Evolutionary conservation across 768 basidiomycete species (phyloP), one percentile per base, ranked within the genome.

Genomic region (Tulasnella sp.): DNA sequence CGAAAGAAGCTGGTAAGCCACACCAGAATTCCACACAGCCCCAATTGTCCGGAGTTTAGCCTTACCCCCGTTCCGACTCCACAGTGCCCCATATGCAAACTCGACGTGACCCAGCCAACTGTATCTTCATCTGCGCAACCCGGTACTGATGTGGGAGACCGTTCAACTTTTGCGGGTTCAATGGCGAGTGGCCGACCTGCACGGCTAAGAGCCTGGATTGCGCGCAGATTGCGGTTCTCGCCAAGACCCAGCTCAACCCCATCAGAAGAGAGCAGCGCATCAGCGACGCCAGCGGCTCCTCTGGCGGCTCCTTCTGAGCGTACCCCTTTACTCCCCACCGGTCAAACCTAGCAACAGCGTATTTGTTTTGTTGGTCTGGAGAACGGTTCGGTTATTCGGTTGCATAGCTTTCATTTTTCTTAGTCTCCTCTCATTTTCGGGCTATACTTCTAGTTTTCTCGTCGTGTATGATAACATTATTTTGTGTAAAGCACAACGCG

Each of bases 81-180:
- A 46, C 81, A 97, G 96, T 98, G 96, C 83, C 96, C 96, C 7
- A 89, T 96, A 3, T 98, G 96, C 87, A 95, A 97, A 85, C 92
- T 94, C 75, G 96, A 98, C 84, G 95, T 98, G 74, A 97, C 96
- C 1, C 75, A 84, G 3, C 86, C 85, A 3, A 82, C 83, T 8
- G 81, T 83, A 4, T 80, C 81, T 20, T 60, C 81, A 31, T 72
- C 81, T 37, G n/a, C 79, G 34, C 54, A 28, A n/a, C 69, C 28
- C 12, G 18, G 20, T 22, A 28, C 34, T 37, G 64, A 69, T 8
- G 7, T 5, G 0, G 64, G 31, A 34, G 64, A 69, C 6, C 16
- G 64, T 34, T 12, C 64, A 16, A 69, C 64, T 37, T 37, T 18
- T 16, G 64, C 64, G 1, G 34, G 6, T 28, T 37, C 64, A 28